These are phyloP conservation scores for Ophiostoma ips DNA, from an alignment of 2,329 filamentous ascomycete species.

Conservation along the genomic window DNA sequence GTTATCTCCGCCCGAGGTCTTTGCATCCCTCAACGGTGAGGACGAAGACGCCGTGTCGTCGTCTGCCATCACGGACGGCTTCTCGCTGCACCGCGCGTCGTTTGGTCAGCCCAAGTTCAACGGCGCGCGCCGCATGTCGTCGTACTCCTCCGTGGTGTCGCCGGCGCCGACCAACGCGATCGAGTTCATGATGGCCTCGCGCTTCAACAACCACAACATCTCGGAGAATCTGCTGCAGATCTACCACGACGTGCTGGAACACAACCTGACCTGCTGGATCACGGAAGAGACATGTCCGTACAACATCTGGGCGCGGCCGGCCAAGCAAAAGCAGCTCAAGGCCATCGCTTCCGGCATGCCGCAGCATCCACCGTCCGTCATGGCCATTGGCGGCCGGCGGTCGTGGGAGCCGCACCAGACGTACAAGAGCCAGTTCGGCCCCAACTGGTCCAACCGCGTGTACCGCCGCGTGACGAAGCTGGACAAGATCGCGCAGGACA, in stretches of 20 bases:
- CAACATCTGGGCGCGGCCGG: conserved; percentile 15
- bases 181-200: conserved; percentile 16
- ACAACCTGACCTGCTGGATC: conserved; percentile 39
- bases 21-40: not conserved
- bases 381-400: conserved; percentile 12
- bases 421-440: conserved; percentile 23
- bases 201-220: conserved; percentile 24
- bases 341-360: not conserved
- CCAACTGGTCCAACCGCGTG: conserved; percentile 34
- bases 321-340: not conserved
- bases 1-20: conserved; percentile 3
- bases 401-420: conserved; percentile 10
- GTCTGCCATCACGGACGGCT: conserved; percentile 3
- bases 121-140: not conserved
- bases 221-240: conserved; percentile 31
- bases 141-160: conserved; percentile 3
- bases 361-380: not conserved
- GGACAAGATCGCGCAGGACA: conserved; percentile 28
- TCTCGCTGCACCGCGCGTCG: conserved; percentile 1
- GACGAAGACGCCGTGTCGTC: conserved; percentile 1
- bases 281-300: conserved; percentile 40
- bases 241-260: conserved; percentile 40
- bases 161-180: conserved; percentile 10
- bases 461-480: conserved; percentile 34
- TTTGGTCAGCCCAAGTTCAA: not conserved